Percentiles rank a stretch among this genome's conserved stretches.
These are phyloP conservation scores for Stygiomarasmius scandens DNA, from an alignment of 1,284 basidiomycete species.

Conservation along the genomic window DNA sequence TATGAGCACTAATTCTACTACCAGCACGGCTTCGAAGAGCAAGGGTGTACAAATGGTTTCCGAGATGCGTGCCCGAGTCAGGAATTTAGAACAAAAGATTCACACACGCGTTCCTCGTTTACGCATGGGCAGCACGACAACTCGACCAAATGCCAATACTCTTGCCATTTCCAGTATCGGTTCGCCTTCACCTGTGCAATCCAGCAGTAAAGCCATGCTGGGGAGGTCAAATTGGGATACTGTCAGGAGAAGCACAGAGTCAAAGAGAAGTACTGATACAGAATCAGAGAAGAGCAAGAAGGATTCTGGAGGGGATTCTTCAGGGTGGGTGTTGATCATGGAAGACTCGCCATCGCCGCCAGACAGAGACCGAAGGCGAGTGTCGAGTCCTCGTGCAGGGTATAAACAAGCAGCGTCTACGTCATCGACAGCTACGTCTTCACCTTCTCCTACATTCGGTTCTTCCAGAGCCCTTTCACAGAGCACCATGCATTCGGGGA, in stretches of 20 bases:
- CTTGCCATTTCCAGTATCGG: conserved; percentile 35
- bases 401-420: conserved; percentile 37
- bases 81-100: conserved; percentile 79
- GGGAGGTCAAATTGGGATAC: conserved; percentile 43
- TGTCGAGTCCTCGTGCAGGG: conserved; percentile 58
- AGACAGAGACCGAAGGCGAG: conserved; percentile 58
- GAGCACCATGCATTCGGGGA: conserved; percentile 43
- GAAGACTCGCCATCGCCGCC: conserved; percentile 72
- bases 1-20: conserved; percentile 45
- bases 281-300: conserved; percentile 39
- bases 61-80: conserved; percentile 82
- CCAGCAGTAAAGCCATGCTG: conserved; percentile 34
- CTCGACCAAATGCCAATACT: conserved; percentile 44
- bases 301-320: conserved; percentile 56
- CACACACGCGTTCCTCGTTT: conserved; percentile 80
- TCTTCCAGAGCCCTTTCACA: conserved; percentile 39
- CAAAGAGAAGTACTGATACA: conserved; percentile 45
- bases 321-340: conserved; percentile 84
- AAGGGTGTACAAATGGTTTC: conserved; percentile 88
- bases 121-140: conserved; percentile 73
- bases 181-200: conserved; percentile 31
- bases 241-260: conserved; percentile 42
- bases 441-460: conserved; percentile 37
- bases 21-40: conserved; percentile 58
- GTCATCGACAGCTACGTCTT: conserved; percentile 37